A percentile compares a stretch with the other conserved stretches of the same genome.
These are phyloP conservation scores for Tirmania nivea DNA, from an alignment of 495 filamentous ascomycete species.

Conservation along the genomic window DNA sequence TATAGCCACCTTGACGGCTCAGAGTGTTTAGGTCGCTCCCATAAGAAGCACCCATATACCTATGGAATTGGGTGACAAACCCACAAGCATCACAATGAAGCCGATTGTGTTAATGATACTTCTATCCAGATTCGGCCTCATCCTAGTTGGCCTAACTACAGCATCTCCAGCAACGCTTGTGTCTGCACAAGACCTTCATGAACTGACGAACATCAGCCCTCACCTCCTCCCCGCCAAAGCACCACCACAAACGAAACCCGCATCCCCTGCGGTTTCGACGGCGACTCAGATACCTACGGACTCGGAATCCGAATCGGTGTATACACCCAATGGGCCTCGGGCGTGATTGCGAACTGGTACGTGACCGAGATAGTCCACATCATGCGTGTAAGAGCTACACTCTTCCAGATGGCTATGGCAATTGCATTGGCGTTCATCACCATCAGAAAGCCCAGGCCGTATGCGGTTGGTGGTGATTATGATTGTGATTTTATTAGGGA, in stretches of 20 bases:
- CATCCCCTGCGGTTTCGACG: conserved; percentile 12
- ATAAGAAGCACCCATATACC: too few species aligned
- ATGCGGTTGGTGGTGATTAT: conserved; percentile 12
- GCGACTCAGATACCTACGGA: conserved; percentile 21
- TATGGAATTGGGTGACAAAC: too few species aligned
- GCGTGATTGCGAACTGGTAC: conserved; percentile 15
- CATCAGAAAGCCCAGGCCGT: conserved; percentile 1
- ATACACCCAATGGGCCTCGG: conserved; percentile 20
- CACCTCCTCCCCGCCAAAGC: neutral
- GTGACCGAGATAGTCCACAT: conserved; percentile 12
- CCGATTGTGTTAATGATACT: too few species aligned
- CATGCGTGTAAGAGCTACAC: conserved; percentile 4
- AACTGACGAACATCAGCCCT: too few species aligned
- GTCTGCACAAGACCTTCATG: too few species aligned
- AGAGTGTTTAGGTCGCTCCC: too few species aligned
- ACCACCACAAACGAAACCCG: neutral
- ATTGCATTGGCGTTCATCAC: conserved; percentile 10
- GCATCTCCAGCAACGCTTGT: too few species aligned
- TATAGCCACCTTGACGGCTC: too few species aligned
- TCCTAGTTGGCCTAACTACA: too few species aligned
- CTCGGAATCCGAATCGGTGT: conserved; percentile 22
- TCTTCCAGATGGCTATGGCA: conserved; percentile 16
- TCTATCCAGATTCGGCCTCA: too few species aligned
- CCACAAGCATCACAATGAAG: too few species aligned
- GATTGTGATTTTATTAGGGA: conserved; percentile 14